Evolutionary conservation across 345 rosid genomes (phyloP).

Genomic region (Zanthoxylum bungeanum): DNA sequence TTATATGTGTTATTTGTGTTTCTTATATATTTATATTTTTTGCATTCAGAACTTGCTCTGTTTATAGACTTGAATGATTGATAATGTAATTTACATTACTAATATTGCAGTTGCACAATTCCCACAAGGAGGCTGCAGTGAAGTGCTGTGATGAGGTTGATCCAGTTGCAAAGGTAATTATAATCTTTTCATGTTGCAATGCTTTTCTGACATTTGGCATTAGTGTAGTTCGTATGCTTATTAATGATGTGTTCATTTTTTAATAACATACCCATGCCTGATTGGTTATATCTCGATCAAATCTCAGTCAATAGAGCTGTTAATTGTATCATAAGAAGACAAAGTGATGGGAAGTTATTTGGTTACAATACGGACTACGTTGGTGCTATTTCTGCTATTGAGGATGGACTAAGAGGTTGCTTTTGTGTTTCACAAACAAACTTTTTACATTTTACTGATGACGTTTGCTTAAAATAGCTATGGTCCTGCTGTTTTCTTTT

Average conservation of each 20-base stretch:
- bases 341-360: constrained; percentile 67
- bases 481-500: constrained; percentile 9
- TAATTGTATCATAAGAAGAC: constrained; percentile 77
- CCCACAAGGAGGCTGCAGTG: constrained; percentile 92
- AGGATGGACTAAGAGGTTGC: constrained; percentile 81
- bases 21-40: background rate
- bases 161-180: constrained; percentile 79
- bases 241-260: background rate
- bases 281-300: constrained; percentile 22
- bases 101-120: constrained; percentile 76
- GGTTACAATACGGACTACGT: constrained; percentile 88
- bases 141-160: constrained; percentile 85
- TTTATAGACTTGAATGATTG: background rate
- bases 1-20: constrained; percentile 8
- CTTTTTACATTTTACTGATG: background rate
- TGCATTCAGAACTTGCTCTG: background rate
- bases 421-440: constrained; percentile 14
- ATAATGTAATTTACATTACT: constrained; percentile 17
- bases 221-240: background rate
- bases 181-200: constrained; percentile 1
- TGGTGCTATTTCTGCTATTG: constrained; percentile 96
- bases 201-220: background rate
- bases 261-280: background rate
- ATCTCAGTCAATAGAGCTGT: constrained; percentile 90
- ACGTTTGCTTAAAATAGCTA: constrained; percentile 14